Base-by-base conservation (phyloP, 2,329 filamentous ascomycete species). In the Malbranchea cinnamomea region DNA sequence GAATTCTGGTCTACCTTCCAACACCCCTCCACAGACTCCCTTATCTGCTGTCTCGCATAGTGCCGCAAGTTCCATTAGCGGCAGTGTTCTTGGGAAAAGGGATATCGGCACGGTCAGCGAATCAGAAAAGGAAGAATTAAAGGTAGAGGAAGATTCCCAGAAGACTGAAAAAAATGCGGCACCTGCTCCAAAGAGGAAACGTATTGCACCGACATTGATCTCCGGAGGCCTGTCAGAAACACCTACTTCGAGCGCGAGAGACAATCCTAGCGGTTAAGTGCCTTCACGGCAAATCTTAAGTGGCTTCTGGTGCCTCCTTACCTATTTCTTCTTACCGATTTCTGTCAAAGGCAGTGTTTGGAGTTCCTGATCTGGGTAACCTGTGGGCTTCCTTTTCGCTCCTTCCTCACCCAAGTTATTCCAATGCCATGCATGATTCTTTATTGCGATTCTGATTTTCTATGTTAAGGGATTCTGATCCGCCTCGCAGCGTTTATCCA, bases 11-110 rank as follows among this genome's bases (percentile, higher is more conserved):
- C 56, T 57, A 30, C 51, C 50, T 6, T 54, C n/a, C 44, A 82
- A 80, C 21, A 94, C 87, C 5, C 87, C 89, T 2, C 89, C 87
- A 1, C 79, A 92, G 51, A 95, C 87, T 3, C 87, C 87, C 4
- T 59, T 69, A 35, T 55, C 59, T 18, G 50, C 54, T 4, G 53
- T 48, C 14, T 50, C 53, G 33, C 66, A 71, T 29, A 71, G 68
- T 43, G 65, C 68, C 4, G 61, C 63, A 25, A 67, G 61, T 39
- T 61, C 60, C n/a, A 53, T 62, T 16, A 64, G 59, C 39, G 59
- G 59, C 15, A 71, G 65, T 33, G 63, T 69, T 2, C 45, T 65
- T n/a, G 62, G 64, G 1, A 68, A 70, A 46, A 51, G 67, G 37
- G 60, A 66, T 32, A 40, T 50, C 6, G 45, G 45, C 4, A 42